Conservation (phyloP, 495 filamentous ascomycete species). For the Opeltia flavorubescens region DNA sequence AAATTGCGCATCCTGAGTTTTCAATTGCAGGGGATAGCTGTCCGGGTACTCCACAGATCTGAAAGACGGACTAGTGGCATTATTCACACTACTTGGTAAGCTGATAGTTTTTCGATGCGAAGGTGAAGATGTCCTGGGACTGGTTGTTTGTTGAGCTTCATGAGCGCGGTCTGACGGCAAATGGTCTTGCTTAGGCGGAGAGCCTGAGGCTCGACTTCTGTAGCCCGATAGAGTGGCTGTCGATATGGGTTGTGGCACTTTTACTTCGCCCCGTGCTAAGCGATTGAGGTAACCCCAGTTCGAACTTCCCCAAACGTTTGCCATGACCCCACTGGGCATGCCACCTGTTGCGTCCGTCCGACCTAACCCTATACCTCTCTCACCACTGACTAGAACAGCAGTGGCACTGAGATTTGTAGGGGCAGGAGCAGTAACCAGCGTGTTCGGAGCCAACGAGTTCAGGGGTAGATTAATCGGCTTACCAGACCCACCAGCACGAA, state of each 20-base stretch:
- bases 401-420: conserved; percentile 78
- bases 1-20: conserved; percentile 85
- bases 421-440: conserved; percentile 72
- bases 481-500: conserved; percentile 9
- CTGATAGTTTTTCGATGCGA: conserved; percentile 73
- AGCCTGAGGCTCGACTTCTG: conserved; percentile 13
- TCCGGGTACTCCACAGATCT: conserved; percentile 51
- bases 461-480: conserved; percentile 30
- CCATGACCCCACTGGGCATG: conserved; percentile 72
- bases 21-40: conserved; percentile 71
- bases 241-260: conserved; percentile 12
- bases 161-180: not conserved
- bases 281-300: conserved; percentile 69
- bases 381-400: conserved; percentile 67
- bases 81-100: conserved; percentile 46
- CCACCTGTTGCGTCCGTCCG: conserved; percentile 46
- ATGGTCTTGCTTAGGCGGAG: not conserved
- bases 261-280: conserved; percentile 38
- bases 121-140: conserved; percentile 8
- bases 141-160: not conserved
- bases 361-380: conserved; percentile 50
- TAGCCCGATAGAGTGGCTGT: conserved; percentile 10
- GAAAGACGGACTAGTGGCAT: conserved; percentile 27
- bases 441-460: conserved; percentile 65
- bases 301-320: conserved; percentile 82